phyloP scores from a whole-genome alignment of 192 early-diverging fungal genomes.

The Podila epigama region DNA sequence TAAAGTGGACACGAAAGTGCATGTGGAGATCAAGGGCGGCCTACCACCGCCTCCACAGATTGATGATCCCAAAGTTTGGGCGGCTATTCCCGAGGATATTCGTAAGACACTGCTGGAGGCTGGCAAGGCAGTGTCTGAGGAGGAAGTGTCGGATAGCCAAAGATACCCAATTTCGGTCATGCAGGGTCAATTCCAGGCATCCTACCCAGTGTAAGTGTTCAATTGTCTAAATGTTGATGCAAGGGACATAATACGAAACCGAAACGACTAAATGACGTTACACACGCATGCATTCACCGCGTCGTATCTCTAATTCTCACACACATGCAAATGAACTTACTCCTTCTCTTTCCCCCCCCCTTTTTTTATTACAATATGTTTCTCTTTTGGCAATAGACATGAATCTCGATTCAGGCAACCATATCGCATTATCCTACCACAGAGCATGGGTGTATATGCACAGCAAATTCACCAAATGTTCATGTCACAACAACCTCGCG shows the following conservation, averaged over 20 bases:
- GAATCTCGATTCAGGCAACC: constrained; percentile 37
- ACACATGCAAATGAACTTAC: not conserved
- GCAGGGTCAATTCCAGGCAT: constrained; percentile 57
- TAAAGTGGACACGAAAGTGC: constrained; percentile 1
- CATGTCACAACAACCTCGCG: constrained; percentile 17
- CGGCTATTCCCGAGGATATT: constrained; percentile 53
- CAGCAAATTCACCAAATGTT: constrained; percentile 45
- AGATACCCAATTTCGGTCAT: constrained; percentile 61
- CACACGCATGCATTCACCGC: no score
- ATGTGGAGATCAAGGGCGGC: constrained; percentile 19
- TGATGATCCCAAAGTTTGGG: constrained; percentile 39
- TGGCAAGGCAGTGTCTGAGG: not conserved
- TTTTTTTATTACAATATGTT: not conserved
- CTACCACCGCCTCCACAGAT: constrained; percentile 26
- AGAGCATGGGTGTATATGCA: constrained; percentile 30
- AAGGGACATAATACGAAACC: no score
- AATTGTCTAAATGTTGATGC: no score
- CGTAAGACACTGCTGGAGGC: constrained; percentile 24
- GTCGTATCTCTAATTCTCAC: not conserved
- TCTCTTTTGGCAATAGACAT: constrained; percentile 12
- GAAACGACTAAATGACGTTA: no score
- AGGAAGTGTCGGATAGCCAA: constrained; percentile 7
- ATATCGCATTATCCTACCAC: constrained; percentile 25
- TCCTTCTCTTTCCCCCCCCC: not conserved
- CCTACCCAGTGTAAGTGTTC: constrained; percentile 59